These are phyloP conservation scores for Rhypophila decipiens DNA, from an alignment of 495 filamentous ascomycete genomes.

Conservation along the genomic window DNA sequence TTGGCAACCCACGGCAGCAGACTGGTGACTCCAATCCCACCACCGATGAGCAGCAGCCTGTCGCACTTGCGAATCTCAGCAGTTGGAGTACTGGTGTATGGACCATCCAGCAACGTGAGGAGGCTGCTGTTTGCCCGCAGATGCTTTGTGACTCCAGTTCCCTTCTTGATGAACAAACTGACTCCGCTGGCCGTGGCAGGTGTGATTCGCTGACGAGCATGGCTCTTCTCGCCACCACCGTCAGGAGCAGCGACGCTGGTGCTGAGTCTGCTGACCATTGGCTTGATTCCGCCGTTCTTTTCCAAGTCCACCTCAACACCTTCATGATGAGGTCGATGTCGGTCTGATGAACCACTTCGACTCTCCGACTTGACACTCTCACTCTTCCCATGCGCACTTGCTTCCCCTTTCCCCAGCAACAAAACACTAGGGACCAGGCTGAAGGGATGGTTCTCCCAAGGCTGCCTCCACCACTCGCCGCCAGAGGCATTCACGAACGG, in stretches of 20 bases:
- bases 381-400: conserved; percentile 3
- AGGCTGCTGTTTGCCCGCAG: conserved; percentile 11
- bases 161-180: conserved; percentile 24
- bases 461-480: conserved; percentile 12
- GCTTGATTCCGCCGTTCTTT: neutral
- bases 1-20: conserved; percentile 17
- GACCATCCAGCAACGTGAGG: conserved; percentile 27
- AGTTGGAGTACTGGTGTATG: conserved; percentile 13
- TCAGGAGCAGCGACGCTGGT: neutral
- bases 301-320: neutral
- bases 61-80: conserved; percentile 13
- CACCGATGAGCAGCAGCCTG: conserved; percentile 35
- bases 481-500: conserved; percentile 31
- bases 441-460: conserved; percentile 49
- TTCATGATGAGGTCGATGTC: neutral
- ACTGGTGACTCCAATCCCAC: conserved; percentile 40
- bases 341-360: neutral
- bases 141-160: conserved; percentile 21
- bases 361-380: neutral
- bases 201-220: neutral
- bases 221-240: neutral
- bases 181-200: conserved; percentile 15
- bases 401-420: neutral
- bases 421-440: conserved; percentile 21
- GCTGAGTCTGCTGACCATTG: neutral